Conservation (phyloP, 75 land plant species). For the Pinus taeda region DNA sequence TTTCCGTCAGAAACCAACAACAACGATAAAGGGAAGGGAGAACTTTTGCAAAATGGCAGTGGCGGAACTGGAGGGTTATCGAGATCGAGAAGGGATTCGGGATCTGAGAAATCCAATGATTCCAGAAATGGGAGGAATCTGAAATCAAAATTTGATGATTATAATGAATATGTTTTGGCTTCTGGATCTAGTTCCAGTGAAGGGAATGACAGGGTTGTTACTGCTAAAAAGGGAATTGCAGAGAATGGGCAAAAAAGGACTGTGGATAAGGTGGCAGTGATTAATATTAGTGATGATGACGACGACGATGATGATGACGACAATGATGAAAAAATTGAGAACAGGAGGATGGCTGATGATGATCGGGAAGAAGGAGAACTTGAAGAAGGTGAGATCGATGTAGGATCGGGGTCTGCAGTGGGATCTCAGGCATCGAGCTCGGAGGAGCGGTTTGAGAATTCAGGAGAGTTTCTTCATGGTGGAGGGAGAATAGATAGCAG, state of each 20-base stretch:
- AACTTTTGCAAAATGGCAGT: conserved; percentile 15
- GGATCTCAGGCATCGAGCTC: not conserved
- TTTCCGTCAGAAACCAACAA: not conserved
- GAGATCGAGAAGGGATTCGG: not conserved
- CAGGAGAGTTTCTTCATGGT: not conserved
- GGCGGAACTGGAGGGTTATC: conserved; percentile 10
- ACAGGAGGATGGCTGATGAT: conserved; percentile 17
- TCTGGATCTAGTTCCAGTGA: conserved; percentile 2
- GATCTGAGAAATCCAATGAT: conserved; percentile 1
- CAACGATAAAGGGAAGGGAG: conserved; percentile 18
- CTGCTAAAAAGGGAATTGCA: conserved; percentile 7
- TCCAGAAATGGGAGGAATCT: not conserved
- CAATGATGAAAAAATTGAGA: conserved; percentile 24
- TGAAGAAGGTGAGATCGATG: conserved; percentile 92
- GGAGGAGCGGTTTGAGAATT: conserved; percentile 2
- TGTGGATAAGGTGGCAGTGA: no score
- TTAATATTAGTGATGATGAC: no score
- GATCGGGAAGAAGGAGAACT: conserved; percentile 79
- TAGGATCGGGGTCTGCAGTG: conserved; percentile 15
- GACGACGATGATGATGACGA: conserved; percentile 8
- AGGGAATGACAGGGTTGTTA: conserved; percentile 10
- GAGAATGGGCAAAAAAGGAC: not conserved
- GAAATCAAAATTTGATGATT: no score
- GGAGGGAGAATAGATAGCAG: not conserved
- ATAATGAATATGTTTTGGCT: not conserved